Conservation (phyloP, 2,329 filamentous ascomycete species). For the Ramularia collo-cygni region DNA sequence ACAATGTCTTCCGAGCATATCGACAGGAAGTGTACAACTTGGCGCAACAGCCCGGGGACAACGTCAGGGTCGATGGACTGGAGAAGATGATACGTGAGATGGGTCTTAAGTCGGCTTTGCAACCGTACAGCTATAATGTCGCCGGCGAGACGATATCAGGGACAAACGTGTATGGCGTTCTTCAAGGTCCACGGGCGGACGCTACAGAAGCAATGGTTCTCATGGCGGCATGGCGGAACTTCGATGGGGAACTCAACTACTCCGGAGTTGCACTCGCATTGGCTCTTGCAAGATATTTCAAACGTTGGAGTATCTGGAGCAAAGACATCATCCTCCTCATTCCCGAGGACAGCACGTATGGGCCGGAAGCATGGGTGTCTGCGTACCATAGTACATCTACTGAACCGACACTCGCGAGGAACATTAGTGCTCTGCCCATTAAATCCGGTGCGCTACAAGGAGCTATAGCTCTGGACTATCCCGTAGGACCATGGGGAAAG, state of each 20-base stretch:
- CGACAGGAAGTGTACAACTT: slow-evolving; percentile 70
- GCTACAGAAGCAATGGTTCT: slow-evolving; percentile 95
- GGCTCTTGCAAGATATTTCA: slow-evolving; percentile 89
- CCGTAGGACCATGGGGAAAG: slow-evolving; percentile 59
- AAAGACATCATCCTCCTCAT: slow-evolving; percentile 96
- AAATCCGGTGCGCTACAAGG: slow-evolving; percentile 93
- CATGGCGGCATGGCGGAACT: slow-evolving; percentile 81
- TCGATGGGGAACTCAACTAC: slow-evolving; percentile 69
- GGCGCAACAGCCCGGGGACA: slow-evolving; percentile 35
- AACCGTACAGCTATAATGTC: slow-evolving; percentile 79
- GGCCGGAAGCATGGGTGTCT: slow-evolving; percentile 94
- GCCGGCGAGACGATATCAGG: slow-evolving; percentile 67
- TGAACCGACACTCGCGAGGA: slow-evolving; percentile 41
- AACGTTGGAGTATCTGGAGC: slow-evolving; percentile 96
- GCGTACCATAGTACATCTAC: slow-evolving; percentile 91
- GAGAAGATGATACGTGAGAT: slow-evolving; percentile 68
- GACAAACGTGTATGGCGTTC: slow-evolving; percentile 87
- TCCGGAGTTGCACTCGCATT: slow-evolving; percentile 82
- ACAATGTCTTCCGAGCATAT: slow-evolving; percentile 88
- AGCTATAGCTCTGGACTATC: slow-evolving; percentile 88
- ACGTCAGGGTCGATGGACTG: slow-evolving; percentile 46
- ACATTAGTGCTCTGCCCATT: slow-evolving; percentile 68
- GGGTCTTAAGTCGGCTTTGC: slow-evolving; percentile 79
- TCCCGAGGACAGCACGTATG: slow-evolving; percentile 79
- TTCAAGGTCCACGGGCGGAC: slow-evolving; percentile 89